These are phyloP conservation scores for Penicillium desertorum DNA, from an alignment of 495 filamentous ascomycete species.

Conservation along the genomic window DNA sequence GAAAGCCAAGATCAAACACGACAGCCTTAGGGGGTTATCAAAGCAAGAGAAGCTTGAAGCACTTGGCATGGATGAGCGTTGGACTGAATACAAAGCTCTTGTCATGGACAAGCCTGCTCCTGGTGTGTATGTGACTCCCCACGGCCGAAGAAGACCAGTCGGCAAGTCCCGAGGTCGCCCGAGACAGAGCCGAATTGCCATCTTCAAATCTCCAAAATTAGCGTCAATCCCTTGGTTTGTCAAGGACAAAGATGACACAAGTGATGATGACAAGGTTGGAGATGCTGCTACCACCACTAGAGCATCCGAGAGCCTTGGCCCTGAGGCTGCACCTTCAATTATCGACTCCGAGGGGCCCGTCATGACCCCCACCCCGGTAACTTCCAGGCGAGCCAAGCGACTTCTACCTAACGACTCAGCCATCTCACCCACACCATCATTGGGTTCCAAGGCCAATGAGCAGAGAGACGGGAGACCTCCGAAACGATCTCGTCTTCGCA, in stretches of 20 bases:
- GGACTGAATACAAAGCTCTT: constrained; percentile 46
- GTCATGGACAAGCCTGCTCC: constrained; percentile 41
- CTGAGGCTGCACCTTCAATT: not conserved
- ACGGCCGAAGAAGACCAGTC: constrained; percentile 44
- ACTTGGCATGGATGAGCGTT: constrained; percentile 45
- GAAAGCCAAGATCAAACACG: constrained; percentile 16
- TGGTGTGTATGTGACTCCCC: constrained; percentile 54
- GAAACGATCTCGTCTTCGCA: constrained; percentile 6
- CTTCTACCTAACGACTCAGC: not conserved
- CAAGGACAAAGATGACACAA: constrained; percentile 1
- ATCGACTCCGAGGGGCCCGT: not conserved
- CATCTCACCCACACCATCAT: not conserved
- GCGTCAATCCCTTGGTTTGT: constrained; percentile 41
- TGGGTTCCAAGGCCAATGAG: not conserved
- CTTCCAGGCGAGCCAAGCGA: not conserved
- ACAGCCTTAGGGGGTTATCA: constrained; percentile 33
- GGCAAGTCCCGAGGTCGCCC: constrained; percentile 52
- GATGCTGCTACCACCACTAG: not conserved
- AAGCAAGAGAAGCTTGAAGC: constrained; percentile 41
- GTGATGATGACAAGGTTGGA: constrained; percentile 9
- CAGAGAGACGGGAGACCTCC: not conserved
- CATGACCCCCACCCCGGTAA: not conserved
- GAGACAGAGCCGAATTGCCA: constrained; percentile 46
- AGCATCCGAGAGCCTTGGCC: not conserved
- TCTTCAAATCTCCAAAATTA: constrained; percentile 50